These are phyloP conservation scores for Phaeophleospora eucalypticola DNA, from an alignment of 2,329 filamentous ascomycete genomes.

Conservation along the genomic window DNA sequence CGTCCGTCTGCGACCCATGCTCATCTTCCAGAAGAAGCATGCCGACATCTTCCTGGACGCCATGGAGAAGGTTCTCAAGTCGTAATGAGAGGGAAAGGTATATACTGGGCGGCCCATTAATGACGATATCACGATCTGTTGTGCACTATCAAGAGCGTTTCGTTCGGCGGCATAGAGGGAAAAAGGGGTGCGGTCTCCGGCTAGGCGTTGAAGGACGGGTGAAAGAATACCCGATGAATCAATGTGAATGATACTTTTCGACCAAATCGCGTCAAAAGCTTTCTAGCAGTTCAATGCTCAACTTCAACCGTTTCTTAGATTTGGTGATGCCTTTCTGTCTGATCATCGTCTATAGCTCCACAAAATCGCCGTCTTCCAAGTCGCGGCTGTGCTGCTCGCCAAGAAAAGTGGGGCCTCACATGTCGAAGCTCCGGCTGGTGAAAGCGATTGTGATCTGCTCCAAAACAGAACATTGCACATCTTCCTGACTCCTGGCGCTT, in stretches of 20 bases:
- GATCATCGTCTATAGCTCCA: no score
- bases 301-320: no score
- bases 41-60: constrained; percentile 72
- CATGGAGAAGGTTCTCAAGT: constrained; percentile 33
- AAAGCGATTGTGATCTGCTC: not conserved
- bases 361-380: no score
- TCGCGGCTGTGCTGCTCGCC: not conserved
- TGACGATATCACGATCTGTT: not conserved
- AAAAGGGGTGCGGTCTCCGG: not conserved
- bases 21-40: constrained; percentile 88
- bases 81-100: constrained; percentile 14
- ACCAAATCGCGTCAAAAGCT: no score
- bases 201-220: not conserved
- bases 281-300: no score
- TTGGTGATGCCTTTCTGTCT: no score
- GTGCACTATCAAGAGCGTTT: not conserved
- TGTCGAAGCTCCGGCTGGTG: not conserved
- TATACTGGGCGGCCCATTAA: not conserved
- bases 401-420: not conserved
- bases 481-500: no score
- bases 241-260: not conserved
- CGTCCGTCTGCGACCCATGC: constrained; percentile 80
- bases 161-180: not conserved
- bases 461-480: no score
- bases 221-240: not conserved